Conservation (phyloP, 805 yeast genomes). For the Starmera caribaea region DNA sequence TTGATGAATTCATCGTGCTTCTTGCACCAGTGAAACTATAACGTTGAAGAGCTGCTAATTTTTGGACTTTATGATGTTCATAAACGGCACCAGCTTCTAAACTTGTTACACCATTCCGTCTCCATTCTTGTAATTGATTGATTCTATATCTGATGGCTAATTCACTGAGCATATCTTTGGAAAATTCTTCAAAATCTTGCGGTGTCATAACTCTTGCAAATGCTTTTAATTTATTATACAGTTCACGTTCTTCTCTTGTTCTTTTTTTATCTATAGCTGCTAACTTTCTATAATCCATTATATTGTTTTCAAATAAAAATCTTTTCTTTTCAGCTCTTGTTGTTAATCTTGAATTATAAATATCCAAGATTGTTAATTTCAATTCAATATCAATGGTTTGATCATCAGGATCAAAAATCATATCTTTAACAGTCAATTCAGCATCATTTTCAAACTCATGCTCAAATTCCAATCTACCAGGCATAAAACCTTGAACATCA, state of each 20-base stretch:
- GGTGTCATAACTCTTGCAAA: conserved; percentile 74
- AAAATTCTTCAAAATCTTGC: conserved; percentile 68
- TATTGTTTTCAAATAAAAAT: conserved; percentile 58
- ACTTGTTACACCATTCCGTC: conserved; percentile 80
- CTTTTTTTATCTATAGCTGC: conserved; percentile 78
- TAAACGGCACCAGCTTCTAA: conserved; percentile 75
- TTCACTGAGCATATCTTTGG: conserved; percentile 68
- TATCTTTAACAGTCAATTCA: conserved; percentile 86
- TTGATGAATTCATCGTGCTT: conserved; percentile 23
- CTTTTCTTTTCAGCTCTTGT: conserved; percentile 91
- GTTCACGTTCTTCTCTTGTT: conserved; percentile 82
- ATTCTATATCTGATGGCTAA: conserved; percentile 71
- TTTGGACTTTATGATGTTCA: conserved; percentile 76
- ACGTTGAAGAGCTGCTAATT: conserved; percentile 55
- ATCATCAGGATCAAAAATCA: conserved; percentile 93
- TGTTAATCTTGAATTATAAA: conserved; percentile 82
- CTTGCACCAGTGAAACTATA: conserved; percentile 22
- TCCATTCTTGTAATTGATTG: conserved; percentile 87
- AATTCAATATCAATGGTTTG: conserved; percentile 80
- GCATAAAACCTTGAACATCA: conserved; percentile 97
- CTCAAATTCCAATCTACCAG: conserved; percentile 95
- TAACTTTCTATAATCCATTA: conserved; percentile 78
- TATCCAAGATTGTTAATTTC: conserved; percentile 78
- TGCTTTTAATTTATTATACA: conserved; percentile 66
- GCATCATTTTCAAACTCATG: conserved; percentile 97